Evolutionary conservation across 73 alveolate species (phyloP).

Genomic region (Paramecium caudatum): DNA sequence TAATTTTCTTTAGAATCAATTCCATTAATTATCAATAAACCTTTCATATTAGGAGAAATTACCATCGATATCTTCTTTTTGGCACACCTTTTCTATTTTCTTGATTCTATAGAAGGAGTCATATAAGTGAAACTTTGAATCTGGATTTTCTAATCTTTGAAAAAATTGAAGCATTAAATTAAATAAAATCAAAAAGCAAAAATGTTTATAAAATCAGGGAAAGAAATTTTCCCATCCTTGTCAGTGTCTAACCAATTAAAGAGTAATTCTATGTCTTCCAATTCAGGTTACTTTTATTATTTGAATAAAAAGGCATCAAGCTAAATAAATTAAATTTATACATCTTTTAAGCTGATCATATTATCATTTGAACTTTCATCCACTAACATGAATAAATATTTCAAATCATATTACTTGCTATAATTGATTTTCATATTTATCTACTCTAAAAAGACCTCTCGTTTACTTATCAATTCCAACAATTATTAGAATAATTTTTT

Average conservation of each 20-base stretch:
- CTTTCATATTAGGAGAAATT: not conserved
- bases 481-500: not conserved
- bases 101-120: slow-evolving; percentile 34
- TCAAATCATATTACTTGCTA: not conserved
- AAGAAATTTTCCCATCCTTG: slow-evolving; percentile 61
- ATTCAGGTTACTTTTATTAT: slow-evolving; percentile 12
- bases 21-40: slow-evolving; percentile 54
- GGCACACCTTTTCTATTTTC: slow-evolving; percentile 2
- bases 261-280: slow-evolving; percentile 19
- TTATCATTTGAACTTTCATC: slow-evolving; percentile 30
- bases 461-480: not conserved
- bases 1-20: slow-evolving; percentile 70
- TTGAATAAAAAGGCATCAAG: slow-evolving; percentile 16
- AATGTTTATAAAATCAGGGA: slow-evolving; percentile 35
- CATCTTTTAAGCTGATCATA: slow-evolving; percentile 56
- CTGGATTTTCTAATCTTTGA: slow-evolving; percentile 47
- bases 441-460: not conserved
- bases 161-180: slow-evolving; percentile 31
- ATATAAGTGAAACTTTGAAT: slow-evolving; percentile 22
- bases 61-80: slow-evolving; percentile 56
- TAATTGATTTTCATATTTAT: not conserved
- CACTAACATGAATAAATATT: slow-evolving; percentile 2
- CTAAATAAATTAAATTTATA: slow-evolving; percentile 18
- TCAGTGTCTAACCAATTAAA: slow-evolving; percentile 27
- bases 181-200: slow-evolving; percentile 60